These are phyloP conservation scores for Lophiostoma macrostomum DNA, from an alignment of 495 filamentous ascomycete species.

Conservation along the genomic window DNA sequence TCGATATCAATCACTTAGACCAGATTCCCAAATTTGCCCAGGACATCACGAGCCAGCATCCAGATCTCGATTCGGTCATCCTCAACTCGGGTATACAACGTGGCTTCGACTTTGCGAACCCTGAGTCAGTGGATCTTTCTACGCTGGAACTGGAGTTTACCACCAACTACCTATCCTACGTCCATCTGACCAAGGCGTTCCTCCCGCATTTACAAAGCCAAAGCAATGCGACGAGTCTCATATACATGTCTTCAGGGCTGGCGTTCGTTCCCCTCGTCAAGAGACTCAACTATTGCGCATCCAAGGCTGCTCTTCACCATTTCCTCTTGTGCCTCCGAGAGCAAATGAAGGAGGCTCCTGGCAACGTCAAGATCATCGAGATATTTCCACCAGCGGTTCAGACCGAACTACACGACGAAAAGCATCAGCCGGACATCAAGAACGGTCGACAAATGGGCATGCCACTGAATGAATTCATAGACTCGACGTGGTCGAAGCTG, in stretches of 20 bases:
- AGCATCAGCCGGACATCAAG: conserved; percentile 48
- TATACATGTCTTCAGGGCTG: conserved; percentile 54
- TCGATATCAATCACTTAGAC: conserved; percentile 63
- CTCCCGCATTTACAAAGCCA: conserved; percentile 60
- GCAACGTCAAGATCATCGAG: conserved; percentile 58
- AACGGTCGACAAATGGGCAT: conserved; percentile 53
- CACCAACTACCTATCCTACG: conserved; percentile 65
- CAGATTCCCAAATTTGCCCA: conserved; percentile 56
- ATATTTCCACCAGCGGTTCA: conserved; percentile 65
- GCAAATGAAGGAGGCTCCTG: conserved; percentile 49
- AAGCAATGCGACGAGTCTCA: conserved; percentile 42
- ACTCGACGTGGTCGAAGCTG: conserved; percentile 55
- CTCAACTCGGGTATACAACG: conserved; percentile 60
- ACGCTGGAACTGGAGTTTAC: conserved; percentile 54
- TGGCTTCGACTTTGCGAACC: conserved; percentile 58
- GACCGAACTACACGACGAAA: conserved; percentile 58
- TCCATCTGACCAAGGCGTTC: conserved; percentile 61
- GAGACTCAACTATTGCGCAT: conserved; percentile 55
- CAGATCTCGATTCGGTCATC: conserved; percentile 55
- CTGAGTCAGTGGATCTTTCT: conserved; percentile 54
- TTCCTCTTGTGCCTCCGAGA: conserved; percentile 57
- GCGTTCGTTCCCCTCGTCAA: conserved; percentile 52
- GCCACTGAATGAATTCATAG: conserved; percentile 56
- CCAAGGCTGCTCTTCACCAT: conserved; percentile 59
- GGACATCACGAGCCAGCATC: conserved; percentile 54